Percentiles rank a stretch among this genome's conserved stretches.
Conservation (phyloP, 768 basidiomycete species). For the Phanerochaete sordida region DNA sequence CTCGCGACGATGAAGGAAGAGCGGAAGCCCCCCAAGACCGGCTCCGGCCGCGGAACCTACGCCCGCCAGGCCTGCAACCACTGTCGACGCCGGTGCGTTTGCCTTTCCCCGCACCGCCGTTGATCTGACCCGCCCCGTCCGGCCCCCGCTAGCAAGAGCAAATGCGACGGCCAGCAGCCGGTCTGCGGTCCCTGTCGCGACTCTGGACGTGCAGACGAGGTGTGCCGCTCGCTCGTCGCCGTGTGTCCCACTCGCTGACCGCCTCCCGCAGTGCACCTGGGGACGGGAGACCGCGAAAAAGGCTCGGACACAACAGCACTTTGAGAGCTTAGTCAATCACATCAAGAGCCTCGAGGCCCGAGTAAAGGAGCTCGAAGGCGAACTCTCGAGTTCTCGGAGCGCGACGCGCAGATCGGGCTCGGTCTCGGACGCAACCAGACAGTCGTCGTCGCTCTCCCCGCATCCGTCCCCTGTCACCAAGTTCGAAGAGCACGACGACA, state of each 20-base stretch:
- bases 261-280: slow-evolving; percentile 28
- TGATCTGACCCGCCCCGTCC: not conserved
- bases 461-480: slow-evolving; percentile 11
- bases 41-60: slow-evolving; percentile 27
- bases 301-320: slow-evolving; percentile 30
- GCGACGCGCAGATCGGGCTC: slow-evolving; percentile 8
- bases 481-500: slow-evolving; percentile 6
- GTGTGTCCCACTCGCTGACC: not conserved
- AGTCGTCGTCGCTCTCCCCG: slow-evolving; percentile 11
- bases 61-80: slow-evolving; percentile 32
- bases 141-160: slow-evolving; percentile 24
- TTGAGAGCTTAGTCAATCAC: slow-evolving; percentile 27
- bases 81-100: slow-evolving; percentile 25
- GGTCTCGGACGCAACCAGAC: slow-evolving; percentile 6
- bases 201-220: slow-evolving; percentile 24
- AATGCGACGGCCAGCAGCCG: slow-evolving; percentile 30
- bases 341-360: slow-evolving; percentile 24
- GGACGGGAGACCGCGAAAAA: slow-evolving; percentile 31
- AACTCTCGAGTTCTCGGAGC: slow-evolving; percentile 14
- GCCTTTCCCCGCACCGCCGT: not conserved
- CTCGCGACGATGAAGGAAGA: slow-evolving; percentile 15
- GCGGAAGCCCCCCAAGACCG: slow-evolving; percentile 19
- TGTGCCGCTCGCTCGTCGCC: slow-evolving; percentile 1
- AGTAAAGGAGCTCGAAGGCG: slow-evolving; percentile 25
- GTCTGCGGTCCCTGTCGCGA: slow-evolving; percentile 27